phyloP scores from a whole-genome alignment of 169 alveolate species.

The Fabrea salina region DNA sequence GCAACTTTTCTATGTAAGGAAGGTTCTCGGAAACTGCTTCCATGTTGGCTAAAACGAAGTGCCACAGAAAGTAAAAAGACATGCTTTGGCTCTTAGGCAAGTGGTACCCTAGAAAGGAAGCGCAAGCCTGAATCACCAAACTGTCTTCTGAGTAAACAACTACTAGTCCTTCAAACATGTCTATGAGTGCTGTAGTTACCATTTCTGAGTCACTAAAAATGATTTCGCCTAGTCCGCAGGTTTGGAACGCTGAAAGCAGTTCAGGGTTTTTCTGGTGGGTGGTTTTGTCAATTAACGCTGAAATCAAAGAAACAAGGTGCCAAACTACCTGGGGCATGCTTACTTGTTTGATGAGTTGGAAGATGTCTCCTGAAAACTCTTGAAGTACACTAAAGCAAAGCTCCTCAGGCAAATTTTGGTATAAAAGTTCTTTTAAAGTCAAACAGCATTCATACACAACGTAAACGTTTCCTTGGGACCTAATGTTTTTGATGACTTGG shows the following conservation, averaged over 20 bases:
- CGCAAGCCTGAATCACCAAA: neutral
- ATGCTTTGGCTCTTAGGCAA: neutral
- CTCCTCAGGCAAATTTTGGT: neutral
- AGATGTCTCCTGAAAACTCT: neutral
- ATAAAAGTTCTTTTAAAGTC: neutral
- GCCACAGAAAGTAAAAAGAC: neutral
- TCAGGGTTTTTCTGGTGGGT: neutral
- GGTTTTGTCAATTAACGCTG: neutral
- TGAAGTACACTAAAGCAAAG: neutral
- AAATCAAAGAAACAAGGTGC: neutral
- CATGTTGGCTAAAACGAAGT: neutral
- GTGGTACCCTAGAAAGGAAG: neutral
- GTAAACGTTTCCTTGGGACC: neutral
- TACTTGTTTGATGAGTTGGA: neutral
- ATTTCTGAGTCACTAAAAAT: neutral
- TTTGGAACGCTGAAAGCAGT: neutral
- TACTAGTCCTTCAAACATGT: neutral
- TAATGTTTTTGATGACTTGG: neutral
- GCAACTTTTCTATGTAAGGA: neutral
- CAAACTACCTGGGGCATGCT: neutral
- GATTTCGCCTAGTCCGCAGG: neutral
- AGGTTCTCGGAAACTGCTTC: neutral
- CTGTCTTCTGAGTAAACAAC: neutral
- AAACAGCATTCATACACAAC: neutral
- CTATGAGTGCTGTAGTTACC: neutral